Conservation (phyloP, 2,329 filamentous ascomycete genomes). For the Aspergillus piperis region DNA sequence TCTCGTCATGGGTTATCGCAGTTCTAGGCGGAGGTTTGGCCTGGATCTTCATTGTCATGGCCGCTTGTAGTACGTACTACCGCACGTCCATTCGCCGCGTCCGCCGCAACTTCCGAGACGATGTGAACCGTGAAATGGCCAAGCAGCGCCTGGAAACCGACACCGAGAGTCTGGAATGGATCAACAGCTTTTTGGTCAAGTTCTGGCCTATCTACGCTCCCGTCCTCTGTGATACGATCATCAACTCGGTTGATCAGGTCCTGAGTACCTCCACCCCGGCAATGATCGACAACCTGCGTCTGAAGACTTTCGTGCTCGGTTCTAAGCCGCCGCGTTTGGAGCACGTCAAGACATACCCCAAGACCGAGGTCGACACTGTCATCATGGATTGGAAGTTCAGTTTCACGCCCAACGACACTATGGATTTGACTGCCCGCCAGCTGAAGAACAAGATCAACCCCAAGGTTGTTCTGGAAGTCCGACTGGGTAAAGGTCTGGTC, state of each 20-base stretch:
- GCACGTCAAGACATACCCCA: conserved; percentile 97
- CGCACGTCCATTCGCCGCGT: conserved; percentile 91
- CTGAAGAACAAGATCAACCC: conserved; percentile 95
- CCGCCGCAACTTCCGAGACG: conserved; percentile 92
- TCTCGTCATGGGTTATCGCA: conserved; percentile 87
- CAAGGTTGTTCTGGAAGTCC: conserved; percentile 91
- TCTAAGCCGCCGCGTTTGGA: conserved; percentile 95
- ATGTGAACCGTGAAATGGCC: conserved; percentile 84
- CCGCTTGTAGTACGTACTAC: conserved; percentile 90
- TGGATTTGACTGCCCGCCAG: conserved; percentile 87
- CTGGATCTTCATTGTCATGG: conserved; percentile 94
- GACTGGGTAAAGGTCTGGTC: conserved; percentile 92
- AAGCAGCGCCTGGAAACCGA: conserved; percentile 88
- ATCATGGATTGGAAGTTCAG: conserved; percentile 99
- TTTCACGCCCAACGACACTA: conserved; percentile 92
- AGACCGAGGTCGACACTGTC: conserved; percentile 90
- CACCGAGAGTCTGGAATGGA: conserved; percentile 93
- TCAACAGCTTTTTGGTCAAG: conserved; percentile 97
- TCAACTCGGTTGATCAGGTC: conserved; percentile 93
- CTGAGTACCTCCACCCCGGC: conserved; percentile 87
- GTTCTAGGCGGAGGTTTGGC: conserved; percentile 85
- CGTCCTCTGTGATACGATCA: conserved; percentile 85
- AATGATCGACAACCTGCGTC: conserved; percentile 88
- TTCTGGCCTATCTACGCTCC: conserved; percentile 99
- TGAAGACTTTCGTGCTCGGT: conserved; percentile 91